Evolutionary conservation across 1,284 basidiomycete genomes (phyloP).

Genomic region (Paramarasmius palmivorus): DNA sequence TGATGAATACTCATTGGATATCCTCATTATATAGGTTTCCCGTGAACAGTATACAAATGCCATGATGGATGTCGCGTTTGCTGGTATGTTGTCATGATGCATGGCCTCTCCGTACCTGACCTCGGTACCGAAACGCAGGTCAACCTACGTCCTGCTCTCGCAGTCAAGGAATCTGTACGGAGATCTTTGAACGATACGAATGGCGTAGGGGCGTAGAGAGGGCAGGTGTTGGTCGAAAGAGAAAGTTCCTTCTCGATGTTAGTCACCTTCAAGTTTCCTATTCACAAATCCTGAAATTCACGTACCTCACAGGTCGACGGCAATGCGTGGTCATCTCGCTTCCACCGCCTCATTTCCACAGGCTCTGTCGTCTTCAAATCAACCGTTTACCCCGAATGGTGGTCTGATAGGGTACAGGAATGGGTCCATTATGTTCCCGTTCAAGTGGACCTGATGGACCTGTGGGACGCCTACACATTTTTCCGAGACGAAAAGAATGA

Average conservation of each 20-base stretch:
- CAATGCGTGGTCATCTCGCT: slow-evolving; percentile 71
- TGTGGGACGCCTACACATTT: slow-evolving; percentile 58
- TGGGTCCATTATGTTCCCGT: slow-evolving; percentile 68
- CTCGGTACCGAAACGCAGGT: slow-evolving; percentile 33
- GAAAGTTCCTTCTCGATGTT: slow-evolving; percentile 38
- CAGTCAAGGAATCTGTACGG: slow-evolving; percentile 32
- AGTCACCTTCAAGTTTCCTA: neutral
- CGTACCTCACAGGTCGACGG: slow-evolving; percentile 51
- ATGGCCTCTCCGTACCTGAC: too few relatives aligned
- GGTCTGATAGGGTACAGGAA: slow-evolving; percentile 41
- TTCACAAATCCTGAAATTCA: neutral
- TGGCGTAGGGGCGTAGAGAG: neutral
- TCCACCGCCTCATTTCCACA: slow-evolving; percentile 63
- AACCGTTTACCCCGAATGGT: slow-evolving; percentile 66
- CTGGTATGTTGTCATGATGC: slow-evolving; percentile 43
- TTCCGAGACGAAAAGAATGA: slow-evolving; percentile 58
- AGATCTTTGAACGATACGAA: neutral
- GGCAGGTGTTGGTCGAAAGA: slow-evolving; percentile 38
- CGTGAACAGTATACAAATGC: slow-evolving; percentile 34
- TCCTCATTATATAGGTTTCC: too few relatives aligned
- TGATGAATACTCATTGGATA: slow-evolving; percentile 5
- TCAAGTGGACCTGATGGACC: slow-evolving; percentile 51
- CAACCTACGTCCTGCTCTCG: slow-evolving; percentile 49
- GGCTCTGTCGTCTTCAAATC: slow-evolving; percentile 65
- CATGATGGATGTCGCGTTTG: slow-evolving; percentile 56